These are phyloP conservation scores for Letharia columbiana DNA, from an alignment of 495 filamentous ascomycete genomes.

Conservation along the genomic window DNA sequence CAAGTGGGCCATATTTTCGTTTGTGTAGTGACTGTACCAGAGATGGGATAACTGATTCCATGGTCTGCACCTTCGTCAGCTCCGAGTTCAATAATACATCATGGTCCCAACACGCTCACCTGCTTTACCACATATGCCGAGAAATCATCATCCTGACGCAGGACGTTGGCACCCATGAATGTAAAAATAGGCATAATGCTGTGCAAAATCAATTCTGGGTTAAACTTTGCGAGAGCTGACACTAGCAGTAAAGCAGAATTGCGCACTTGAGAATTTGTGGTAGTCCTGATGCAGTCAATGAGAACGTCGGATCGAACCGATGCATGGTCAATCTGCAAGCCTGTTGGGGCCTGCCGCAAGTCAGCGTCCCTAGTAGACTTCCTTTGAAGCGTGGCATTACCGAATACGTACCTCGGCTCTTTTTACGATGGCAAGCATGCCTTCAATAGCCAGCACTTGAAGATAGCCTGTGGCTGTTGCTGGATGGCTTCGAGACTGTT, in stretches of 20 bases:
- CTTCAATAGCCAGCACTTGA: constrained; percentile 66
- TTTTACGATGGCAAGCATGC: constrained; percentile 70
- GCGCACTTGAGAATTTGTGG: constrained; percentile 80
- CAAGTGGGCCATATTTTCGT: constrained; percentile 64
- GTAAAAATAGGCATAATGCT: constrained; percentile 99
- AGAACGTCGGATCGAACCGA: constrained; percentile 77
- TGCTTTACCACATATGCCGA: constrained; percentile 86
- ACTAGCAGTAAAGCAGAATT: constrained; percentile 86
- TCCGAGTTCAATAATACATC: background rate
- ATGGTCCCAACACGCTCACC: constrained; percentile 8
- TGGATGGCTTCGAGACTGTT: constrained; percentile 63
- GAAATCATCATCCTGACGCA: constrained; percentile 88
- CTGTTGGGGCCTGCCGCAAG: constrained; percentile 26
- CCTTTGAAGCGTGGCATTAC: background rate
- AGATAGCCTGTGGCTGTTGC: constrained; percentile 78
- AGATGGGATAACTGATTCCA: constrained; percentile 81
- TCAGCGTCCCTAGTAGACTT: constrained; percentile 7
- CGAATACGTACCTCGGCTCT: constrained; percentile 44
- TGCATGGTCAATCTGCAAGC: constrained; percentile 58
- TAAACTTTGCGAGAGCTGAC: constrained; percentile 68
- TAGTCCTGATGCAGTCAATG: constrained; percentile 83
- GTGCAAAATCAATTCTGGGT: constrained; percentile 82
- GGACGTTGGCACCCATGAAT: constrained; percentile 83
- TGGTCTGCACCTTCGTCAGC: constrained; percentile 45
- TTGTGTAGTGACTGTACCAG: constrained; percentile 78